These are phyloP conservation scores for Pluteus cervinus DNA, from an alignment of 768 basidiomycete genomes.

Conservation along the genomic window DNA sequence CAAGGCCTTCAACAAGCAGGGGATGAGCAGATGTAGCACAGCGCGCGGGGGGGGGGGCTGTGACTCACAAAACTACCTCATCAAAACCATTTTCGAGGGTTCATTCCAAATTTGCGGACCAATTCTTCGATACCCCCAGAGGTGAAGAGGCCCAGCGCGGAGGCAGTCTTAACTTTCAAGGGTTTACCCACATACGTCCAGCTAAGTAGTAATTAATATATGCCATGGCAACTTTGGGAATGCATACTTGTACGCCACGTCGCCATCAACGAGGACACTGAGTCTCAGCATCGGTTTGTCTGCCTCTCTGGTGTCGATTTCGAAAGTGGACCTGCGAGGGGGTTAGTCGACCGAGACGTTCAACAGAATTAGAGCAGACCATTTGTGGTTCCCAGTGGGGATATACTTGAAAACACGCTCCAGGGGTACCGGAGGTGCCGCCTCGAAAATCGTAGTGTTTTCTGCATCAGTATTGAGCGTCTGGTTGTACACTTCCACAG, in stretches of 20 bases:
- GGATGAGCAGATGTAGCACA: too few relatives aligned
- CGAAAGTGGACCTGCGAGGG: constrained; percentile 51
- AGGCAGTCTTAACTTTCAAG: constrained; percentile 33
- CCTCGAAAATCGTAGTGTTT: constrained; percentile 14
- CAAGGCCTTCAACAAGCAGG: constrained; percentile 12
- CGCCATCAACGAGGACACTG: constrained; percentile 58
- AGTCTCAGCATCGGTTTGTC: constrained; percentile 46
- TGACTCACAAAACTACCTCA: background rate
- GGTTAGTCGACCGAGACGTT: background rate
- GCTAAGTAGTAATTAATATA: too few relatives aligned
- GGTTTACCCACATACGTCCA: constrained; percentile 44
- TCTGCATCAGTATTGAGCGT: constrained; percentile 20
- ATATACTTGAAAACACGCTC: constrained; percentile 56
- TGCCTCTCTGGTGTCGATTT: constrained; percentile 57
- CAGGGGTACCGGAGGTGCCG: constrained; percentile 36
- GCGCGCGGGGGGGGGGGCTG: too few relatives aligned
- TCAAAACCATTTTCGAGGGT: constrained; percentile 54
- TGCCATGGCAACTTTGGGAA: too few relatives aligned
- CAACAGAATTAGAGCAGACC: constrained; percentile 28
- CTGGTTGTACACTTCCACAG: constrained; percentile 28
- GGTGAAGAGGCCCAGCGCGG: constrained; percentile 40
- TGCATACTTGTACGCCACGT: constrained; percentile 44
- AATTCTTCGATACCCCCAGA: constrained; percentile 44
- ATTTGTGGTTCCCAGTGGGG: constrained; percentile 62
- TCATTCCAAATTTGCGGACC: constrained; percentile 49